Base-by-base conservation (phyloP, 768 basidiomycete genomes). In the Kwoniella sp. region DNA sequence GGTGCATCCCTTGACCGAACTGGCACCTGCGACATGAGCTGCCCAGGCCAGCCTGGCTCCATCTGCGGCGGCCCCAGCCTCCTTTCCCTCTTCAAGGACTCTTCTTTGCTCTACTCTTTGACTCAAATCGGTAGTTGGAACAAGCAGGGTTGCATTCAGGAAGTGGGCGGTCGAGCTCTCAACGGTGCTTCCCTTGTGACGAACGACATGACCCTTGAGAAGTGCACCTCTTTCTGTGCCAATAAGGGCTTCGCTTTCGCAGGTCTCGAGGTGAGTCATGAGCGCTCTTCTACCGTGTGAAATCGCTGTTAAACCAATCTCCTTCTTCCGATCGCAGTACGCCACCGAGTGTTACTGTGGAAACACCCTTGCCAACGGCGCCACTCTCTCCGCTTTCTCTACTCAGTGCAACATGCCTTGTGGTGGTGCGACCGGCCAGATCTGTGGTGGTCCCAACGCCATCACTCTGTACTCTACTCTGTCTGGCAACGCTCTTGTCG, bases 311-410 rank as follows among this genome's bases (percentile, higher is more conserved):
- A 7, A 57, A n/a, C n/a, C n/a, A n/a, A n/a, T n/a, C n/a, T n/a
- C n/a, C n/a, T n/a, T n/a, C n/a, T n/a, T n/a, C n/a, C n/a, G n/a
- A n/a, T n/a, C n/a, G n/a, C 53, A 56, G 62, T 80, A 74, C 63
- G 56, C 62, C 38, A 29, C 63, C 25, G 66, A 78, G 60, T 78
- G 78, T 56, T 79, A 73, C 68, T 77, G 75, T 53, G 78, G 75
- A 25, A 67, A 68, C 55, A 45, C 60, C 9, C 61, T 79, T 25
- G 58, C 61, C 17, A 67, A 68, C 65, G 73, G 73, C 28, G 75
- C 76, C 29, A 60, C 66, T 2, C 60, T 73, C 22, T 25, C 58
- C 11, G 55, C 61, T 1, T 47, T 59, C 48, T 70, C 70, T 1
- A 41, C 68, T 15, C 58, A 67, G 58, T 72, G 72, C 37, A 62